Evolutionary conservation across 2,329 filamentous ascomycete species (phyloP), one percentile per base, ranked within the genome.

Genomic region (Seiridium cupressi): DNA sequence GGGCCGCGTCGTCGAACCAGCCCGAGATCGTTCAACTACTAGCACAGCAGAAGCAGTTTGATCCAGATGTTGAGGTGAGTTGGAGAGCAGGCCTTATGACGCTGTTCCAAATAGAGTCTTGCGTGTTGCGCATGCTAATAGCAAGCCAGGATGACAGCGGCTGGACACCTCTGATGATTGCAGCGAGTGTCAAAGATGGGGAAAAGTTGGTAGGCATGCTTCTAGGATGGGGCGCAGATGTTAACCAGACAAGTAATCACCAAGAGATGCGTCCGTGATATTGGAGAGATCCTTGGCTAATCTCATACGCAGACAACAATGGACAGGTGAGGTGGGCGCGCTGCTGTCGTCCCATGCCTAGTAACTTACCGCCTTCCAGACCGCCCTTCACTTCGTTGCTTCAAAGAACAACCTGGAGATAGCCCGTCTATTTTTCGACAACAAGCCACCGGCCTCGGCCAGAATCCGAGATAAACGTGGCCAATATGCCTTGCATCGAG

Each of bases 401-500:
- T 97, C 93, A 38, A 99, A 99, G 76, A 87, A 86, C 69, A 93
- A 96, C 71, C 79, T 97, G 49, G 91, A 96, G 64, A 82, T 90
- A 5, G 92, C 92, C 34, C 89, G 88, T 54, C 87, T 86, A 60
- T 84, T 99, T n/a, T 77, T 99, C 44, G 81, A 84, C 18, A 82
- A 87, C 67, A 89, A 90, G 60, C 81, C 83, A 0, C 77, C 84
- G 1, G 94, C 92, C 10, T 92, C 89, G 4, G 86, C 93, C 1
- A 82, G 94, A 34, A 83, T 93, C 2, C 91, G 91, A 64, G 95
- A 99, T 72, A 90, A 86, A 69, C 85, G 93, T 36, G 91, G 92
- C n/a, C 94, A 97, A 72, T 87, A 97, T 60, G 85, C 96, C 5
- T 83, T 99, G 34, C 96, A 99, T 75, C 87, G 95, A 18, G 95